These are phyloP conservation scores for Zygosaccharomyces pseudorouxii DNA, from an alignment of 805 yeast species.

Conservation along the genomic window DNA sequence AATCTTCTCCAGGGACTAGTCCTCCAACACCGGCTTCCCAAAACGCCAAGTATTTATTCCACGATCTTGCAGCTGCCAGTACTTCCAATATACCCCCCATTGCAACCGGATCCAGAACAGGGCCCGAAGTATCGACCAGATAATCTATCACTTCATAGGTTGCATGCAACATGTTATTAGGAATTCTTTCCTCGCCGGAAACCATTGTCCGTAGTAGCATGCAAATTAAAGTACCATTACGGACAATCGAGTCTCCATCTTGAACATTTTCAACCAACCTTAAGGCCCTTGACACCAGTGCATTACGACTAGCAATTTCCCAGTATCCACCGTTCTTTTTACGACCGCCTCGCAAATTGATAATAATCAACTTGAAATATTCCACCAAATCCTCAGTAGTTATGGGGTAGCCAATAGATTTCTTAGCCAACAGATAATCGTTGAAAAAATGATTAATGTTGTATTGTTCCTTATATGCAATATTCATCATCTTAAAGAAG, in stretches of 20 bases:
- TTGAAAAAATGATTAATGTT: slow-evolving; percentile 11
- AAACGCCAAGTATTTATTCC: slow-evolving; percentile 22
- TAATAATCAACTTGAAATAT: slow-evolving; percentile 15
- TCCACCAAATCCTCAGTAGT: slow-evolving; percentile 19
- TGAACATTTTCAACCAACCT: slow-evolving; percentile 12
- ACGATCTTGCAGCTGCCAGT: slow-evolving; percentile 20
- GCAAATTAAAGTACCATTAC: slow-evolving; percentile 19
- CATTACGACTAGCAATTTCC: slow-evolving; percentile 15
- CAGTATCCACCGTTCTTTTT: slow-evolving; percentile 13
- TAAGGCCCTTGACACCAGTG: slow-evolving; percentile 11
- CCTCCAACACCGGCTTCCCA: slow-evolving; percentile 22
- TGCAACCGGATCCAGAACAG: slow-evolving; percentile 11
- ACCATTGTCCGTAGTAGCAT: slow-evolving; percentile 21
- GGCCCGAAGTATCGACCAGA: slow-evolving; percentile 4
- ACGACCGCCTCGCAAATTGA: slow-evolving; percentile 5
- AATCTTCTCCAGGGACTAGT: slow-evolving; percentile 16
- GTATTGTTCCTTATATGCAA: slow-evolving; percentile 12
- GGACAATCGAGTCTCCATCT: slow-evolving; percentile 9
- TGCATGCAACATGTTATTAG: slow-evolving; percentile 14
- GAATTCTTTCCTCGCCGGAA: slow-evolving; percentile 7
- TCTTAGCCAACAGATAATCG: slow-evolving; percentile 23
- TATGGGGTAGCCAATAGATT: slow-evolving; percentile 15
- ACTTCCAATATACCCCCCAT: slow-evolving; percentile 18
- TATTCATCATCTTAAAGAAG: slow-evolving; percentile 19
- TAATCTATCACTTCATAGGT: slow-evolving; percentile 22